Evolutionary conservation across 805 yeast genomes (phyloP), one percentile per base, ranked within the genome.

Genomic region (Maudiozyma bulderi): DNA sequence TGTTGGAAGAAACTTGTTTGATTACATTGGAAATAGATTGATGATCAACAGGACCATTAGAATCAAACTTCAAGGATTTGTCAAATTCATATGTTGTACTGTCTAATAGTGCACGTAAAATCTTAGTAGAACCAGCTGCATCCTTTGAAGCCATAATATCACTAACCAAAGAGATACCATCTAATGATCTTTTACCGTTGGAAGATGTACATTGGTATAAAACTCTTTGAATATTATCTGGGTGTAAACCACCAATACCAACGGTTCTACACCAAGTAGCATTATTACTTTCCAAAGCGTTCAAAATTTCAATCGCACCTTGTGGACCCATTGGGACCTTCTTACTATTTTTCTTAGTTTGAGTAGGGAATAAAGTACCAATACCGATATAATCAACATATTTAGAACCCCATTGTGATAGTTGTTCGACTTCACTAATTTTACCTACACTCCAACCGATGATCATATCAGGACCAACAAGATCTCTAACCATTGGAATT

Each of bases 151-250:
- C 87, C 82, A 88, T 84, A 10, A 87, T 82, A 55, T 87, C 84
- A 7, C 96, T 86, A 2, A 90, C 97, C 11, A 89, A 82, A 2
- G 96, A 93, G 11, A 86, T 79, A n/a, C 97, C 97, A 60, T 86
- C 86, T 8, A 85, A 62, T 0, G 70, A 61, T 47, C 69, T 57
- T 44, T 63, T 65, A 6, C 75, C 80, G 3, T 74, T 72, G 6
- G 72, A 50, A 1, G 72, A 61, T 26, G 78, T 70, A 47, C 65
- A 56, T 40, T 78, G 76, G 47, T 71, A 74, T 47, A 84, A 57
- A 1, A 84, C 85, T 31, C 78, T 70, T 8, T 76, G 73, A 3
- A 80, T 76, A 59, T 87, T 88, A 7, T 70, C 57, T 8, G 77
- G 77, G 55, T 85, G 84, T 47, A 85, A 69, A 0, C 95, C 95